These are phyloP conservation scores for Diaporthe nobilis DNA, from an alignment of 2,329 filamentous ascomycete species.

Conservation along the genomic window DNA sequence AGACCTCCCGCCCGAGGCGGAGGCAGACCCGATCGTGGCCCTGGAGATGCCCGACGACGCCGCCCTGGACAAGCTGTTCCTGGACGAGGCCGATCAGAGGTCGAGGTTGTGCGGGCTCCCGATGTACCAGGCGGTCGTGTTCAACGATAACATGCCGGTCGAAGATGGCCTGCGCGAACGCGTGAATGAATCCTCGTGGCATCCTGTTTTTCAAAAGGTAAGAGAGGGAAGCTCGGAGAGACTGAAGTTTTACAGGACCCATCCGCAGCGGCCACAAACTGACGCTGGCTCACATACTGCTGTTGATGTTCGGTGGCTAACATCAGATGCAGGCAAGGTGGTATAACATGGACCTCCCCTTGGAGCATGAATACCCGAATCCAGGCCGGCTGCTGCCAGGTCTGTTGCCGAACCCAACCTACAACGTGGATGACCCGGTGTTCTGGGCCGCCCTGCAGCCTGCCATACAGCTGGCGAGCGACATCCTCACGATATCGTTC, in stretches of 20 bases:
- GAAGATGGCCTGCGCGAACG: background rate
- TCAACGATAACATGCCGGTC: background rate
- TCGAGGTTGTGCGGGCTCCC: background rate
- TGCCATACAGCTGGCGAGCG: background rate
- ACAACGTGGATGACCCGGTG: background rate
- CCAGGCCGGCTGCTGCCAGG: background rate
- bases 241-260: no score
- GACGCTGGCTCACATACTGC: accelerated
- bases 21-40: background rate
- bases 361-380: background rate
- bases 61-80: background rate
- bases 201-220: background rate
- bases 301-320: background rate
- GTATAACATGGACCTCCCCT: background rate
- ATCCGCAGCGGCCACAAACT: background rate
- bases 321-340: background rate
- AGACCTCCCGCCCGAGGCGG: background rate
- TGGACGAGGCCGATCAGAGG: background rate
- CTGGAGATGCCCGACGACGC: background rate
- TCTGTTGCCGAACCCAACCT: background rate
- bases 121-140: background rate
- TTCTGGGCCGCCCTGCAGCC: background rate
- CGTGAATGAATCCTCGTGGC: background rate
- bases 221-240: background rate
- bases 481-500: background rate